Evolutionary conservation across 176 grass and related monocot species (phyloP).

Genomic region (Stipa capillata): DNA sequence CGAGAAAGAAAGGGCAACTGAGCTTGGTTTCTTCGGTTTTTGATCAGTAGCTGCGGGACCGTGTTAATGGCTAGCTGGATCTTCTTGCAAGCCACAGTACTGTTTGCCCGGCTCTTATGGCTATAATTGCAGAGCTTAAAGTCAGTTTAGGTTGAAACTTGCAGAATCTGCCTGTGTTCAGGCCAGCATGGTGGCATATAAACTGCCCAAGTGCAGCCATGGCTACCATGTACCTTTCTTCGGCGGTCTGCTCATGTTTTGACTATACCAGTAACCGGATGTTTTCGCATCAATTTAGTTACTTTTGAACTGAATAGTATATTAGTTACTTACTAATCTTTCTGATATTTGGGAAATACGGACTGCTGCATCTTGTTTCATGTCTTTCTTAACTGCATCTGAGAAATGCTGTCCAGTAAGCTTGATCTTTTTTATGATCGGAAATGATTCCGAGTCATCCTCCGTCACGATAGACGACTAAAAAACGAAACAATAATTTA

Average conservation of each 20-base stretch:
- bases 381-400: not conserved
- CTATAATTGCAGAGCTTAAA: constrained; percentile 15
- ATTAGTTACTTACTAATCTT: not conserved
- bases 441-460: not conserved
- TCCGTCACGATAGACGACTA: not conserved
- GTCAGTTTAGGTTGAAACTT: constrained; percentile 10
- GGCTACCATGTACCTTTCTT: not conserved
- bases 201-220: not conserved
- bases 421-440: not conserved
- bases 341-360: not conserved
- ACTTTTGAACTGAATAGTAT: not conserved
- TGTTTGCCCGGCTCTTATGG: not conserved
- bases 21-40: constrained; percentile 89
- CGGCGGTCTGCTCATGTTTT: not conserved
- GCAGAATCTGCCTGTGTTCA: constrained; percentile 20
- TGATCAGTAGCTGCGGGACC: constrained; percentile 22
- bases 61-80: constrained; percentile 1
- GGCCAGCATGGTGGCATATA: not conserved
- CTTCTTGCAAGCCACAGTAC: constrained; percentile 11
- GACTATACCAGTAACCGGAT: constrained; percentile 5
- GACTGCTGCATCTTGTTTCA: not conserved
- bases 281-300: not conserved
- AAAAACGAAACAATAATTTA: not conserved
- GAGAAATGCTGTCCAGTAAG: not conserved
- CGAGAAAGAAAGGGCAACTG: constrained; percentile 87